Conservation (phyloP, 2,329 filamentous ascomycete species). For the Escovopsis sp. region DNA sequence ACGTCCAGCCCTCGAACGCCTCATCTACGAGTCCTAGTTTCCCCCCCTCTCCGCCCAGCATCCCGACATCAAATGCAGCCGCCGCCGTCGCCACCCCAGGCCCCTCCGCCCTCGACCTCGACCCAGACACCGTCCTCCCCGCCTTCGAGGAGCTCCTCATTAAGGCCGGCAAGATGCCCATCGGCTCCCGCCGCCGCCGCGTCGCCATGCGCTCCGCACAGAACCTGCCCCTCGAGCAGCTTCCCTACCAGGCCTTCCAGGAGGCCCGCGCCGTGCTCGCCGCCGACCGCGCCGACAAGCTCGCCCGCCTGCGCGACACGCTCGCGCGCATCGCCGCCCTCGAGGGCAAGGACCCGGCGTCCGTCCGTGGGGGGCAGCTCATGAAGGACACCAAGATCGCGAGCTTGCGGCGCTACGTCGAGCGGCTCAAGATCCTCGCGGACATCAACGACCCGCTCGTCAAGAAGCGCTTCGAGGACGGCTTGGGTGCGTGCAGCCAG, state of each 20-base stretch:
- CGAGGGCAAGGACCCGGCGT: constrained; percentile 39
- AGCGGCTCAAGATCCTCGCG: constrained; percentile 71
- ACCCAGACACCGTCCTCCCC: constrained; percentile 53
- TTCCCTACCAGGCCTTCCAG: constrained; percentile 97
- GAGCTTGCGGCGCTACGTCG: constrained; percentile 56
- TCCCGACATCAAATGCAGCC: too few species aligned
- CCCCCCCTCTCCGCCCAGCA: too few species aligned
- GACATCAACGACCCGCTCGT: constrained; percentile 92
- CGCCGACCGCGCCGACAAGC: constrained; percentile 66
- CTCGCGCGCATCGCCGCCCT: constrained; percentile 53
- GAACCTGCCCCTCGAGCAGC: constrained; percentile 73
- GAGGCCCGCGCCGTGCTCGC: constrained; percentile 75
- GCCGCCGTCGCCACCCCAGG: not conserved
- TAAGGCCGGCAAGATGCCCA: constrained; percentile 50
- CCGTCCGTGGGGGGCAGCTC: constrained; percentile 44
- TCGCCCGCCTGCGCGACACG: constrained; percentile 54
- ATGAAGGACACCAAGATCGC: constrained; percentile 51
- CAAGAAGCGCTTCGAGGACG: constrained; percentile 89
- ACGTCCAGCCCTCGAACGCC: constrained; percentile 7
- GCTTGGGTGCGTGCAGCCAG: constrained; percentile 46
- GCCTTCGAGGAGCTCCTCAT: constrained; percentile 48
- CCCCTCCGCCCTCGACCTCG: constrained; percentile 31
- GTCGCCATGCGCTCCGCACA: constrained; percentile 48
- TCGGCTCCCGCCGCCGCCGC: constrained; percentile 76
- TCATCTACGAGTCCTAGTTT: too few species aligned